Evolutionary conservation across 2,329 filamentous ascomycete genomes (phyloP), one percentile per base, ranked within the genome.

Genomic region (Arthrinium puccinioides): DNA sequence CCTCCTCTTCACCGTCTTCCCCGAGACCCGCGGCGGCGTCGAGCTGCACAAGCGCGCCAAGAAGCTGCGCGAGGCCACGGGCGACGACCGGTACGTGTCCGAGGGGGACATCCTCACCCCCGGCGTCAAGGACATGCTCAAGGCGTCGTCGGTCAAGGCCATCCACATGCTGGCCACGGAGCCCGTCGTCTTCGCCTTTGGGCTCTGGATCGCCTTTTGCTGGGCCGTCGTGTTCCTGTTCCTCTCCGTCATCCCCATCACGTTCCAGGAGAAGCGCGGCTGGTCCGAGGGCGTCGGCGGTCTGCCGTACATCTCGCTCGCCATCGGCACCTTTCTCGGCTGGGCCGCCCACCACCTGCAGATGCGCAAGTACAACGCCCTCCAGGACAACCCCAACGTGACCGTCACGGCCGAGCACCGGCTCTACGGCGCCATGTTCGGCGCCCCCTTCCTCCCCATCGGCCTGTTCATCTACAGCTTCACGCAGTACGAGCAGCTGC

Each of bases 201-300:
- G 69, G 38, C 51, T 71, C 20, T 72, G 68, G 68, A 71, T 72
- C 41, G 59, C 60, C 13, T 72, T 72, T 51, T 66, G 66, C 46
- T 74, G 69, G 69, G 69, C 67, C 45, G 62, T 73, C 15, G 62
- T 68, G 29, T 74, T 73, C 61, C 61, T 73, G 36, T 74, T 74
- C 63, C 56, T 74, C 6, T 69, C 62, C 18, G 65, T 66, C 41
- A 69, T 70, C 42, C 62, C 64, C 11, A 69, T 70, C 52, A 69
- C 66, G 25, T 73, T 70, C 57, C 40, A 53, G 15, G 67, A 72
- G 43, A 72, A 73, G 59, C 64, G 63, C 25, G 68, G 68, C 43
- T 74, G 70, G 70, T 57, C 53, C 34, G 67, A 73, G 47, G 70
- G 69, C 36, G 55, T 70, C 21, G 48, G 57, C 4, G 69, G 70